Percentiles rank a stretch among this genome's conserved stretches.
phyloP scores from a whole-genome alignment of 495 filamentous ascomycete genomes.

The Barbatosphaeria neglecta region DNA sequence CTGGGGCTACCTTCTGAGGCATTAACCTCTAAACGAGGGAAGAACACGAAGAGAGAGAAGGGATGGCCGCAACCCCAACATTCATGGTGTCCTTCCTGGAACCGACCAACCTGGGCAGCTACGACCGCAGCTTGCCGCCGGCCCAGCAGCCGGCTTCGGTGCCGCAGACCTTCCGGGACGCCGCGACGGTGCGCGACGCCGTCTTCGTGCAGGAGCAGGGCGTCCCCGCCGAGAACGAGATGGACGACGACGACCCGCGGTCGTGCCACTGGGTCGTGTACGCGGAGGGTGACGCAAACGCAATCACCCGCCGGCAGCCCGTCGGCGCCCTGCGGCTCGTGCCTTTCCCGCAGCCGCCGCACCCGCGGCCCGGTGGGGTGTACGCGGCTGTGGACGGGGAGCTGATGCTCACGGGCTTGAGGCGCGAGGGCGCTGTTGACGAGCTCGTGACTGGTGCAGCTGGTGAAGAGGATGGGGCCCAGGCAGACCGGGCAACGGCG shows the following conservation, averaged over 20 bases:
- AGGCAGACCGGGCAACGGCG: conserved; percentile 25
- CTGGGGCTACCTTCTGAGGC: too few species aligned
- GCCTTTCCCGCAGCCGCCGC: conserved; percentile 58
- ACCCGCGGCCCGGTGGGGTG: conserved; percentile 34
- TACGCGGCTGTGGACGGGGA: conserved; percentile 19
- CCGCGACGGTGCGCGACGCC: conserved; percentile 60
- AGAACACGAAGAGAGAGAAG: neutral
- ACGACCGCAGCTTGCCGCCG: conserved; percentile 26
- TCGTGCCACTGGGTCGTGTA: conserved; percentile 78
- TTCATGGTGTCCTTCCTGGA: conserved; percentile 32
- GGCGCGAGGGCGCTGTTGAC: neutral
- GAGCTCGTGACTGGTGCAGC: conserved; percentile 5
- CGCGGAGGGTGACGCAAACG: conserved; percentile 21
- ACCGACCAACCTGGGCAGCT: conserved; percentile 32
- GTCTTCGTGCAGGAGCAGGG: conserved; percentile 74
- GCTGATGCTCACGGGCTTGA: conserved; percentile 8
- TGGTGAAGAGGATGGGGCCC: conserved; percentile 3
- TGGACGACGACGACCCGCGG: conserved; percentile 67
- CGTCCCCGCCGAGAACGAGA: conserved; percentile 54
- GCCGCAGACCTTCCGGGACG: conserved; percentile 57
- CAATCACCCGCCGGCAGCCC: conserved; percentile 28
- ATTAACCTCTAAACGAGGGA: too few species aligned
- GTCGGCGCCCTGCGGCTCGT: conserved; percentile 69
- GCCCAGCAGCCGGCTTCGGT: conserved; percentile 34
- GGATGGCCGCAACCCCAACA: conserved; percentile 25